Evolutionary conservation across 2,329 filamentous ascomycete species (phyloP), one percentile per base, ranked within the genome.

Genomic region (Zymoseptoria crescenta): DNA sequence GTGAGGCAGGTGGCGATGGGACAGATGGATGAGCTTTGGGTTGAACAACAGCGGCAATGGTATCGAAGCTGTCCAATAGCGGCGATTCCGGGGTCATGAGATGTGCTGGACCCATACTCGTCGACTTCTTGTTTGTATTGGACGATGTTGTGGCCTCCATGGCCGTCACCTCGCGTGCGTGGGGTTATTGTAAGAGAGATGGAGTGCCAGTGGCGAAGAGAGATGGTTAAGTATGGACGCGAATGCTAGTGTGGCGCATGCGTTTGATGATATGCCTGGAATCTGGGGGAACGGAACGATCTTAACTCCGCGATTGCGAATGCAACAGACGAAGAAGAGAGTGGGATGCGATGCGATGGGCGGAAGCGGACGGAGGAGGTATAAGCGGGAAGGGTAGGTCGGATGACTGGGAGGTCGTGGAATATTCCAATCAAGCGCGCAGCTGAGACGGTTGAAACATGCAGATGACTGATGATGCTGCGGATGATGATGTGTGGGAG

Each of bases 1-100:
- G 64, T 57, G 64, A 66, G 48, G 56, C 64, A 55, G 64, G 64
- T 56, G 64, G 63, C 54, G 63, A 65, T 49, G 57, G 57, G 51
- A 57, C 53, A 20, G 54, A 56, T 45, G 64, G 58, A 35, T 59
- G 57, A 41, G 56, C 56, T 20, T 27, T 41, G 49, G 54, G 54
- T 35, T 58, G 53, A 19, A 57, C 48, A 8, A 52, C 29, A 8
- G 51, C 24, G 8, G 29, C 51, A 29, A 19, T 52, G 21, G 49
- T 35, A 16, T 48, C n/a, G 58, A 66, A 66, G 56, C 62, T 64
- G 59, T 66, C 58, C 48, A 54, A 56, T 27, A 58, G 55, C 20
- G 63, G 61, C 54, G 64, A 60, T 54, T 64, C 64, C 56, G 64
- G 64, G 50, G 64, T 66, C 53, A 64, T 56, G 41, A 65, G 53